These are phyloP conservation scores for Xylaria multiplex DNA, from an alignment of 2,329 filamentous ascomycete genomes.

Conservation along the genomic window DNA sequence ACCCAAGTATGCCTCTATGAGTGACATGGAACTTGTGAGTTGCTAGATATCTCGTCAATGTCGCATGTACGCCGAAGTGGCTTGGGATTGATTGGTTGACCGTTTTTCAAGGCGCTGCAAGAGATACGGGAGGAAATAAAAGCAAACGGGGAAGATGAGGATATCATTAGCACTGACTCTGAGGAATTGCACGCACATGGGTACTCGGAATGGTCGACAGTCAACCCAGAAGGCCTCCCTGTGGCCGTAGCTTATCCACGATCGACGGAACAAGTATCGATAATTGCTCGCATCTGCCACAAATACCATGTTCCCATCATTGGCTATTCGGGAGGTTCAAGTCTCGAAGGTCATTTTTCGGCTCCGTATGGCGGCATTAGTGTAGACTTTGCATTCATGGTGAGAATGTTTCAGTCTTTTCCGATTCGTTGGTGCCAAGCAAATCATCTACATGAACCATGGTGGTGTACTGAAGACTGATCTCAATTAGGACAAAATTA, in stretches of 20 bases:
- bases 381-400: constrained; percentile 88
- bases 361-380: constrained; percentile 87
- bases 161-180: constrained; percentile 70
- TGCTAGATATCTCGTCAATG: background rate
- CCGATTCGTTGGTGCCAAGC: background rate
- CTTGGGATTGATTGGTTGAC: constrained; percentile 11
- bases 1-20: constrained; percentile 58
- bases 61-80: background rate
- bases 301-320: constrained; percentile 85
- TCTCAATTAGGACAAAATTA: constrained; percentile 68
- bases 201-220: constrained; percentile 74
- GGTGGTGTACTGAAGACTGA: constrained; percentile 15
- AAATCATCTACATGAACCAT: background rate
- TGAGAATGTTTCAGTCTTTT: constrained; percentile 22
- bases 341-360: constrained; percentile 89
- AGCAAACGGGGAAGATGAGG: constrained; percentile 52
- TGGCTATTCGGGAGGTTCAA: constrained; percentile 86
- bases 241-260: constrained; percentile 73
- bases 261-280: constrained; percentile 67
- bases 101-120: constrained; percentile 59
- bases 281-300: constrained; percentile 75
- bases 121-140: constrained; percentile 62
- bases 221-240: constrained; percentile 68
- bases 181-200: constrained; percentile 71
- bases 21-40: constrained; percentile 62